These are phyloP conservation scores for Thelonectria discophora DNA, from an alignment of 2,329 filamentous ascomycete genomes.

Conservation along the genomic window DNA sequence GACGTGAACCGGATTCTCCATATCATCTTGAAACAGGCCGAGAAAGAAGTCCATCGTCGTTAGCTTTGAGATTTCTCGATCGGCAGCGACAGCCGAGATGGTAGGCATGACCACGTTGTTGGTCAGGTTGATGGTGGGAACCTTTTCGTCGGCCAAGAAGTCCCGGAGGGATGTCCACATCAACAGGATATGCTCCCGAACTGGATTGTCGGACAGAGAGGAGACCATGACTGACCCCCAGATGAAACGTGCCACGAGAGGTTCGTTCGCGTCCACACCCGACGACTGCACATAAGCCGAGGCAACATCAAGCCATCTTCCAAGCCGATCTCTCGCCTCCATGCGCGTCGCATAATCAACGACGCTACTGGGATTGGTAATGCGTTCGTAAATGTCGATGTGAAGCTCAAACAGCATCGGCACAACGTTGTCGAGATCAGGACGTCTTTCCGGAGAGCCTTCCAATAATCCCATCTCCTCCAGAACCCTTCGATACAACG, in stretches of 20 bases:
- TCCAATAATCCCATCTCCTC: conserved; percentile 51
- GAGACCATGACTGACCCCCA: conserved; percentile 66
- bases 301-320: conserved; percentile 62
- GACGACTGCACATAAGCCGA: conserved; percentile 54
- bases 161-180: conserved; percentile 68
- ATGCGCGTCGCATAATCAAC: conserved; percentile 59
- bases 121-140: conserved; percentile 66
- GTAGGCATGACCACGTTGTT: conserved; percentile 93
- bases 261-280: conserved; percentile 46
- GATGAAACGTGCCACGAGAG: conserved; percentile 61
- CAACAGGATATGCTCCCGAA: conserved; percentile 64
- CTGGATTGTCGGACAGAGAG: conserved; percentile 61
- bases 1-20: conserved; percentile 80
- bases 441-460: conserved; percentile 39
- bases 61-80: conserved; percentile 89
- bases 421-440: conserved; percentile 54
- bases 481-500: conserved; percentile 58
- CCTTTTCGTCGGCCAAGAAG: conserved; percentile 53
- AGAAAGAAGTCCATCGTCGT: conserved; percentile 98
- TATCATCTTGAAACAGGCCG: conserved; percentile 84
- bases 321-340: conserved; percentile 60
- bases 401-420: conserved; percentile 71
- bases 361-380: conserved; percentile 64
- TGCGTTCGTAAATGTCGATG: conserved; percentile 67
- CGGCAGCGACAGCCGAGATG: conserved; percentile 82